Base-by-base conservation (phyloP, 192 early-diverging fungal genomes). In the Coemansia furcata region DNA sequence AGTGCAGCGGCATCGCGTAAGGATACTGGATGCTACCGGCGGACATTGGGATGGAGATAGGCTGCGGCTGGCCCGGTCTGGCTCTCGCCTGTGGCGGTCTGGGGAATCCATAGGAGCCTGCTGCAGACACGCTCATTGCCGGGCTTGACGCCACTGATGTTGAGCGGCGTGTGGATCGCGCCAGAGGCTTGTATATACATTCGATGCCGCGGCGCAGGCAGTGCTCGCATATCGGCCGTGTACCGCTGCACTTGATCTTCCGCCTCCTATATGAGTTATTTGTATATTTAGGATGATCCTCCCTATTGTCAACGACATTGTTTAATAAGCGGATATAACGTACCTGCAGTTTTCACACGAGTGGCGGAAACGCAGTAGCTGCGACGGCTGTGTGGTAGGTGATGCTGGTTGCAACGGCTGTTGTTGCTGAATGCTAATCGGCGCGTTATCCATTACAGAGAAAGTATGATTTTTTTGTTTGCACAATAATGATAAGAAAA, bases 201-300 rank as follows among this genome's bases (percentile, higher is more conserved):
- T 65, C 62, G 15, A 82, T 82, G 23, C 59, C 58, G 8, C 79
- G 60, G 1, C 79, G 74, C 49, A 60, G 5, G 21, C 79, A 82
- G 66, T 82, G 79, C 60, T 82, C 74, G 59, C 79, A 82, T 3
- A 72, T 58, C 10, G 79, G 79, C 11, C 79, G 74, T 0, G 74
- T 82, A 52, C 79, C 79, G 44, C 74, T 82, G 74, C 79, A 82
- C 63, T 82, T 82, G 57, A 82, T 82, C 55, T 82, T 82, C 11
- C 79, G 74, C 43, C 67, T 82, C 33, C 79, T 79, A 79, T 14
- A 30, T 21, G 9, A 29, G 19, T 19, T 12, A 4, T 4, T 4
- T 6, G 0, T 11, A 23, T 23, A 26, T 23, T 19, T 26, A 26
- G 19, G 19, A 23, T n/a, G 15, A 23, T 29, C 42, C 23, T 11